phyloP scores from a whole-genome alignment of 495 filamentous ascomycete genomes.

The Pseudevernia furfuracea region DNA sequence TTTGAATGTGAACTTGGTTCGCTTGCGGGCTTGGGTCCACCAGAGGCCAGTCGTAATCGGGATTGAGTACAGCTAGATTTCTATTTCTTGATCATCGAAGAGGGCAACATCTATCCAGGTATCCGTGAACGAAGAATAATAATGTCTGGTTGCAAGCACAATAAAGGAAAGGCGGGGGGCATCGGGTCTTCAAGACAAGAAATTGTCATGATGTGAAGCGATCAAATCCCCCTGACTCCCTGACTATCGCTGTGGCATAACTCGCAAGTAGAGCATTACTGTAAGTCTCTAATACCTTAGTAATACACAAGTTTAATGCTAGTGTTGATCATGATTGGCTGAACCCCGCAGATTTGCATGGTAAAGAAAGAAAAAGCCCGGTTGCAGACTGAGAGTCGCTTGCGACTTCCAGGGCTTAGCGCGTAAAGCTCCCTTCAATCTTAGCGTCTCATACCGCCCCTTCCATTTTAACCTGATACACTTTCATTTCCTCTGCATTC shows the following conservation, averaged over 20 bases:
- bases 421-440: not conserved
- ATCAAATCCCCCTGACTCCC: not conserved
- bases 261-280: not conserved
- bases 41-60: no score
- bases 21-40: no score
- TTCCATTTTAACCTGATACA: constrained; percentile 16
- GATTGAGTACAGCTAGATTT: no score
- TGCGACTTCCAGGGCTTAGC: not conserved
- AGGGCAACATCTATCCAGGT: no score
- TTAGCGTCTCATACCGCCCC: constrained; percentile 9
- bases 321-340: not conserved
- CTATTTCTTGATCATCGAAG: no score
- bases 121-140: no score
- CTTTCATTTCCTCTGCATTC: constrained; percentile 15
- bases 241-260: not conserved
- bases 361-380: not conserved
- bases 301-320: not conserved
- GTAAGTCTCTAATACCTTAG: no score
- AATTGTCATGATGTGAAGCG: not conserved
- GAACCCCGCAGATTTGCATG: not conserved
- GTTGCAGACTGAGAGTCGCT: not conserved
- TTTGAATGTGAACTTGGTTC: no score
- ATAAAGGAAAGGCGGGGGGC: not conserved
- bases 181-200: not conserved
- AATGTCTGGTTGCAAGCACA: not conserved